Percentiles rank a stretch among this genome's conserved stretches.
These are phyloP conservation scores for Peziza echinospora DNA, from an alignment of 495 filamentous ascomycete species.

Conservation along the genomic window DNA sequence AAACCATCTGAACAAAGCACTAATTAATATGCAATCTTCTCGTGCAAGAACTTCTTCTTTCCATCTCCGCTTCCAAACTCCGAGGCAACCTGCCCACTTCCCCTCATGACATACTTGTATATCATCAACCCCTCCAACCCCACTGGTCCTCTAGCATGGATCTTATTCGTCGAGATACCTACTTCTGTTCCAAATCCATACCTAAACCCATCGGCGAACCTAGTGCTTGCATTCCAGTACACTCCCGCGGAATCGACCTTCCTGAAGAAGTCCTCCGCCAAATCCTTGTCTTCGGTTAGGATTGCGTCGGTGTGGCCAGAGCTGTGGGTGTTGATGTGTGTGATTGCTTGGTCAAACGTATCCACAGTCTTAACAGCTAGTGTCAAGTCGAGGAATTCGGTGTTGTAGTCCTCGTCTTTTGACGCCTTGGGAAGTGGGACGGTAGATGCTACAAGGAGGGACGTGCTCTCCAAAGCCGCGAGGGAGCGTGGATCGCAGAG, in stretches of 20 bases:
- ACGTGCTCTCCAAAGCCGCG: constrained; percentile 28
- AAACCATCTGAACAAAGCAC: no score
- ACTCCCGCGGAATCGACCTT: constrained; percentile 76
- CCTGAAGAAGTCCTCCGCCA: constrained; percentile 60
- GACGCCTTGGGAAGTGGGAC: constrained; percentile 41
- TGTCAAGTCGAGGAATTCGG: constrained; percentile 71
- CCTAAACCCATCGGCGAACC: constrained; percentile 89
- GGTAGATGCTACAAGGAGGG: constrained; percentile 8
- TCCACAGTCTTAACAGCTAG: constrained; percentile 67
- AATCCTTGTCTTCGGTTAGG: constrained; percentile 39
- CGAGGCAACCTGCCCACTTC: constrained; percentile 41
- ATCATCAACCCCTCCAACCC: constrained; percentile 89
- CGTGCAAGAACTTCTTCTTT: constrained; percentile 16
- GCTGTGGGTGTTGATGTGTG: constrained; percentile 76
- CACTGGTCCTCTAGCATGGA: constrained; percentile 81
- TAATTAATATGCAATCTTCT: constrained; percentile 11
- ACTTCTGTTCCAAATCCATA: constrained; percentile 93
- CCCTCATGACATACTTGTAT: constrained; percentile 79
- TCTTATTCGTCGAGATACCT: constrained; percentile 92
- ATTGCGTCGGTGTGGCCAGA: constrained; percentile 94
- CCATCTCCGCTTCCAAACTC: constrained; percentile 16
- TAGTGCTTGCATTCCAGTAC: constrained; percentile 89
- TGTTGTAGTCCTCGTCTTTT: constrained; percentile 62
- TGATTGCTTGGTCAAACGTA: constrained; percentile 44
- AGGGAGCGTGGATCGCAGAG: constrained; percentile 57